A percentile compares a stretch with the other conserved stretches of the same genome.
Evolutionary conservation across 306 rosid species (phyloP).

Genomic region (Prinsepia uniflora): DNA sequence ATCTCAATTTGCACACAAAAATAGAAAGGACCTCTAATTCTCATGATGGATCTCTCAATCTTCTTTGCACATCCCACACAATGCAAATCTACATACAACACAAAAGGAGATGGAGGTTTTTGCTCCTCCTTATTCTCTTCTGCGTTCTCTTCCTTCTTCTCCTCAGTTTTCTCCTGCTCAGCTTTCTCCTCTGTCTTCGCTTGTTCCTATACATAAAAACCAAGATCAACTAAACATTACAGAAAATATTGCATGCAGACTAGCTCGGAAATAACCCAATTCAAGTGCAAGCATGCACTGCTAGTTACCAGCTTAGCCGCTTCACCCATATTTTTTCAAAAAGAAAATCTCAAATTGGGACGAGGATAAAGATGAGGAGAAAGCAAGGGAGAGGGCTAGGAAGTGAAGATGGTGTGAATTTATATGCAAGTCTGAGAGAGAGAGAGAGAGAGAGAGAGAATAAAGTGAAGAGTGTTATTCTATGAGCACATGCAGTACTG

Average conservation of each 20-base stretch:
- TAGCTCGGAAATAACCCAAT: neutral
- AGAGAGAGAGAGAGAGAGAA: constrained; percentile 7
- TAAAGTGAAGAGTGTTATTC: constrained; percentile 46
- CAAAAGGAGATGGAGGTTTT: constrained; percentile 57
- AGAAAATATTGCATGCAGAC: neutral
- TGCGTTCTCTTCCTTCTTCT: constrained; percentile 25
- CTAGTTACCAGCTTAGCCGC: constrained; percentile 64
- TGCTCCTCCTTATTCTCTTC: constrained; percentile 58
- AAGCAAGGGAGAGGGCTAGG: constrained; percentile 6
- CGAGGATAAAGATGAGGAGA: neutral
- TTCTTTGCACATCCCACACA: constrained; percentile 87
- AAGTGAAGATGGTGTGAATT: constrained; percentile 15
- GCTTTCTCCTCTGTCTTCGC: constrained; percentile 34
- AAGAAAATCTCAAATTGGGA: neutral
- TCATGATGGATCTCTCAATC: constrained; percentile 62
- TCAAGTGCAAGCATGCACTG: neutral
- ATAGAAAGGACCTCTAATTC: constrained; percentile 48
- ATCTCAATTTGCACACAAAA: too few species aligned
- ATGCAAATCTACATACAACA: constrained; percentile 74
- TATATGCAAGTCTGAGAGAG: constrained; percentile 28
- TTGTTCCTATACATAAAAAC: constrained; percentile 28
- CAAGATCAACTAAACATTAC: neutral
- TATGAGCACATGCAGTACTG: constrained; percentile 64
- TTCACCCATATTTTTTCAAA: constrained; percentile 52
- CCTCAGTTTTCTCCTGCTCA: constrained; percentile 18